Percentiles rank a stretch among this genome's conserved stretches.
Evolutionary conservation across 306 rosid species (phyloP).

Genomic region (Ormosia semicastrata): DNA sequence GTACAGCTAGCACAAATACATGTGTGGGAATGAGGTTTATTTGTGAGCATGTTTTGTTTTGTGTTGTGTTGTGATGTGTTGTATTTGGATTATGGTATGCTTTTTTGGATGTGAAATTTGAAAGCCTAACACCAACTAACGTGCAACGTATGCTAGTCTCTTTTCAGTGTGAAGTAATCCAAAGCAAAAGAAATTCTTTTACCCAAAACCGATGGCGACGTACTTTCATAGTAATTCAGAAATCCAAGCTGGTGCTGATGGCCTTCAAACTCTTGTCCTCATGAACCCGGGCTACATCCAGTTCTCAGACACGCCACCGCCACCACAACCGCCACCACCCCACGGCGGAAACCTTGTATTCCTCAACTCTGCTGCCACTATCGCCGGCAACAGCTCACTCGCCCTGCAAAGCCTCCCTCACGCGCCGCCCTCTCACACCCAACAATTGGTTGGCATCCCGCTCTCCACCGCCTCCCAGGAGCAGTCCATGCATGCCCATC

Average conservation of each 20-base stretch:
- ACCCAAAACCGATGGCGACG: constrained; percentile 67
- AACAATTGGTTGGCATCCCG: constrained; percentile 71
- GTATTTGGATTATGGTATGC: not conserved
- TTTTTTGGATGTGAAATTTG: constrained; percentile 27
- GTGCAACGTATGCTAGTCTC: not conserved
- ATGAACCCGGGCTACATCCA: constrained; percentile 89
- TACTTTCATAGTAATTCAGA: constrained; percentile 84
- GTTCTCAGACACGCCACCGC: constrained; percentile 73
- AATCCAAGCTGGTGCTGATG: constrained; percentile 69
- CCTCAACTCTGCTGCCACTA: constrained; percentile 52
- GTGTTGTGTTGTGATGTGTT: not conserved
- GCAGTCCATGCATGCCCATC: constrained; percentile 48
- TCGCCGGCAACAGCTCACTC: constrained; percentile 36
- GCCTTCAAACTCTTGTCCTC: constrained; percentile 82
- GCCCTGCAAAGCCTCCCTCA: constrained; percentile 37
- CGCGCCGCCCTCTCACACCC: constrained; percentile 57
- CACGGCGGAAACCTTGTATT: constrained; percentile 48
- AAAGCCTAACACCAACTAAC: constrained; percentile 26
- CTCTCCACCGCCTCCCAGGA: constrained; percentile 38
- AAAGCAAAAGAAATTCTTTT: not conserved
- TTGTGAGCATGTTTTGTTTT: not conserved
- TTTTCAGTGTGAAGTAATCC: constrained; percentile 38
- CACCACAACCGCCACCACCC: constrained; percentile 44
- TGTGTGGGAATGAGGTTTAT: not conserved
- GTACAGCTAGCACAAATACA: constrained; percentile 3